A percentile compares a stretch with the other conserved stretches of the same genome.
Evolutionary conservation across 805 yeast genomes (phyloP).

Genomic region (Saccharomyces eubayanus): DNA sequence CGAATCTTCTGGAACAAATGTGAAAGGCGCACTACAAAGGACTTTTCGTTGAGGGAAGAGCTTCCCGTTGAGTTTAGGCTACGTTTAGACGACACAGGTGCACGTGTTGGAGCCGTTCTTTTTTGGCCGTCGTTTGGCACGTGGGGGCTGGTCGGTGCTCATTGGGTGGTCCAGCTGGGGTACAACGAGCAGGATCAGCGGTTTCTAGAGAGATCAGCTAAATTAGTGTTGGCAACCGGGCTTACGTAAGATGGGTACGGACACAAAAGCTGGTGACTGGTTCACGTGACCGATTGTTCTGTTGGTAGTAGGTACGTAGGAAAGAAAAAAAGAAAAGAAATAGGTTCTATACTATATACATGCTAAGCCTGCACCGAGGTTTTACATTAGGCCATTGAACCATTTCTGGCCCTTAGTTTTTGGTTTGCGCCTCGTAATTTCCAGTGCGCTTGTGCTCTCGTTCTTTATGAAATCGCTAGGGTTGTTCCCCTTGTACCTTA

Average conservation of each 20-base stretch:
- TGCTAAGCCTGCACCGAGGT: not conserved
- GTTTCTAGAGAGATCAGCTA: not conserved
- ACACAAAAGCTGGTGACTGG: not conserved
- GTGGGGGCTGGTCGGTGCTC: not conserved
- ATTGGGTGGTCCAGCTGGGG: not conserved
- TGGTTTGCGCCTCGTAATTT: slow-evolving; percentile 29
- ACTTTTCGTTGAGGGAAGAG: not conserved
- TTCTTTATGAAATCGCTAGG: slow-evolving; percentile 35
- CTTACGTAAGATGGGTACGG: not conserved
- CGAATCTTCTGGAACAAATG: not conserved
- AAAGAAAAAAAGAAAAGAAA: not conserved
- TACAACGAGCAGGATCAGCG: not conserved
- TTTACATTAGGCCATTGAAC: slow-evolving; percentile 29
- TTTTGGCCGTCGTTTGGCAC: not conserved
- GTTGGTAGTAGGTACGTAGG: not conserved
- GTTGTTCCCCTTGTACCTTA: slow-evolving; percentile 25
- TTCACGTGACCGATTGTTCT: not conserved
- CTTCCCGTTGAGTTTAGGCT: not conserved
- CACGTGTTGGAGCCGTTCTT: not conserved
- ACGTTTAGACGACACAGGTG: not conserved
- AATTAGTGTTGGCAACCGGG: not conserved
- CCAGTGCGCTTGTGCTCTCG: slow-evolving; percentile 40
- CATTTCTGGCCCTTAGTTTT: slow-evolving; percentile 25
- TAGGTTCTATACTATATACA: not conserved
- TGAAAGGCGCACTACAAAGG: not conserved